Evolutionary conservation across 305 asterid species (phyloP).

Genomic region (Fraxinus angustifolia): DNA sequence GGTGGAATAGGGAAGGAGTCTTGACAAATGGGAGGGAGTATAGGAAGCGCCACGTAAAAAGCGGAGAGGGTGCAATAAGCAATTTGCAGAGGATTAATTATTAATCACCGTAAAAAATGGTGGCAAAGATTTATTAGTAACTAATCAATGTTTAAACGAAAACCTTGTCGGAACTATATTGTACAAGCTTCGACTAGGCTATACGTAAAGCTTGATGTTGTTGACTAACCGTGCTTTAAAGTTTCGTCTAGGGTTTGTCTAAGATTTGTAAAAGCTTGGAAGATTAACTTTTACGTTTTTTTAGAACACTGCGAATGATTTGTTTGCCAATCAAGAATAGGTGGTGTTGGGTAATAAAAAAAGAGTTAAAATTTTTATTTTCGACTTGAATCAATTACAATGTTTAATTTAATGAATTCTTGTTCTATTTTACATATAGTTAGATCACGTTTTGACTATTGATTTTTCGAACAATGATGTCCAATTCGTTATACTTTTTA

Average conservation of each 20-base stretch:
- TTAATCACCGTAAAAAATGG: not conserved
- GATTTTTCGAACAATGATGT: not conserved
- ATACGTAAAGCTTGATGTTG: not conserved
- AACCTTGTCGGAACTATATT: not conserved
- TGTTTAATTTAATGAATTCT: not conserved
- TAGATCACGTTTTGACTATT: not conserved
- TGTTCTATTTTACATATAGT: not conserved
- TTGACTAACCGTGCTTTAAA: not conserved
- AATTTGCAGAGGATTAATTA: not conserved
- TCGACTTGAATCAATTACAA: not conserved
- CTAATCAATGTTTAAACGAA: not conserved
- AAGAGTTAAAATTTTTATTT: too few species aligned
- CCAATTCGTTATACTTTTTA: not conserved
- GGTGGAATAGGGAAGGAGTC: not conserved
- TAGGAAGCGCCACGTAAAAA: constrained; percentile 25
- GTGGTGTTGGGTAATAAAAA: not conserved
- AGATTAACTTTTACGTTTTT: too few species aligned
- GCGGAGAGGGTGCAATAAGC: constrained; percentile 4
- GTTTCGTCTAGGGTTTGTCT: not conserved
- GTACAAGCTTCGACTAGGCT: not conserved
- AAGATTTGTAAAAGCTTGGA: not conserved
- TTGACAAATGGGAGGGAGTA: not conserved
- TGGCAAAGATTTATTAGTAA: not conserved
- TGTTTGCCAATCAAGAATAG: too few species aligned
- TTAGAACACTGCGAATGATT: not conserved